Evolutionary conservation across 768 basidiomycete species (phyloP).

Genomic region (Tylopilus cervinicoccineus): DNA sequence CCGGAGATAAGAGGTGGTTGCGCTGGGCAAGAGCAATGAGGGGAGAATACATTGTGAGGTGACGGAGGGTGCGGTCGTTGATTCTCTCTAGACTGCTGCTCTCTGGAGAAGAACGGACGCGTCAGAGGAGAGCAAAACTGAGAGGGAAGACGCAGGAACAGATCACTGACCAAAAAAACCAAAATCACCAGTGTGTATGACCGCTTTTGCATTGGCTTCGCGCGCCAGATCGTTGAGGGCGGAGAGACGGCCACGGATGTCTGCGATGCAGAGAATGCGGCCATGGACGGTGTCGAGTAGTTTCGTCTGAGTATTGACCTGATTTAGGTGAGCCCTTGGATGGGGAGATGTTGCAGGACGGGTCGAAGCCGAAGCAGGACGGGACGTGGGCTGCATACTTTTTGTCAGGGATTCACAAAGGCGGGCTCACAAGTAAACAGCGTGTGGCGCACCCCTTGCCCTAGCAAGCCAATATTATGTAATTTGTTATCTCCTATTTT

Average conservation of each 20-base stretch:
- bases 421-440: slow-evolving; percentile 6
- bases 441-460: slow-evolving; percentile 10
- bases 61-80: slow-evolving; percentile 92
- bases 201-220: slow-evolving; percentile 84
- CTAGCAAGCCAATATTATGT: slow-evolving; percentile 15
- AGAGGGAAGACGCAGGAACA: not conserved
- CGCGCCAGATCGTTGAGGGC: slow-evolving; percentile 87
- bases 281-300: slow-evolving; percentile 77
- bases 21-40: slow-evolving; percentile 84
- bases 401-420: slow-evolving; percentile 21
- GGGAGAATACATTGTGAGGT: slow-evolving; percentile 95
- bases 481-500: slow-evolving; percentile 22
- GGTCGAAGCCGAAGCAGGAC: slow-evolving; percentile 59
- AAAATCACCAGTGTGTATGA: slow-evolving; percentile 98
- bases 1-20: slow-evolving; percentile 67
- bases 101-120: slow-evolving; percentile 43
- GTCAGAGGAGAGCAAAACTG: slow-evolving; percentile 11
- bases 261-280: slow-evolving; percentile 91
- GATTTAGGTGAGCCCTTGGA: slow-evolving; percentile 39
- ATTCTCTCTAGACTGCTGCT: slow-evolving; percentile 79
- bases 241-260: slow-evolving; percentile 85
- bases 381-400: slow-evolving; percentile 52
- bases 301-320: slow-evolving; percentile 74
- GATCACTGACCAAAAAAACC: slow-evolving; percentile 82
- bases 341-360: slow-evolving; percentile 56